Evolutionary conservation across 2,329 filamentous ascomycete species (phyloP), one percentile per base, ranked within the genome.

Genomic region (Penicillium sp.): DNA sequence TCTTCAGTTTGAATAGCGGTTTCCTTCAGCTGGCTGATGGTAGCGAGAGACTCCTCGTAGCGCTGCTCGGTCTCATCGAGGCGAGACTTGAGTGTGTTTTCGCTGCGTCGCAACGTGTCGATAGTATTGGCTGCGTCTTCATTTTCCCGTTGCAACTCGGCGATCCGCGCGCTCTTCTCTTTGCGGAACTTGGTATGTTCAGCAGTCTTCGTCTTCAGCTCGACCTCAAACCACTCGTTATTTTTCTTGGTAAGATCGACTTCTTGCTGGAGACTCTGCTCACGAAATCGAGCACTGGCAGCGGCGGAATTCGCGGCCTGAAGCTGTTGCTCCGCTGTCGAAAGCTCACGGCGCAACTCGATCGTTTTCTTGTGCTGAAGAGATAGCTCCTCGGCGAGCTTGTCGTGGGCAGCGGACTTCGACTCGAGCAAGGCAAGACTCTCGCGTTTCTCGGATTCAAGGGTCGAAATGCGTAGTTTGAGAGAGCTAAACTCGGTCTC

Each of bases 381-480:
- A 42, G 92, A 89, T 20, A 99, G 84, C 69, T 99, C 95, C 59
- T 92, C 88, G 4, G 91, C 88, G 2, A 99, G 84, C 61, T 88
- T 88, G 67, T 96, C 91, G 73, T 97, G 92, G 39, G 92, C 90
- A 10, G 87, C 87, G 56, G 90, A 91, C 77, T 97, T 97, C 17
- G 91, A 89, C 71, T 98, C 94, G 62, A 98, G 88, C 37, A 97
- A 87, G 43, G 90, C 88, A 4, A 98, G 79, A 14, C 92, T 94
- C 64, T 97, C 94, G 62, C 95, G 89, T 73, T 96, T 98, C 6
- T 94, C 95, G 0, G 91, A 88, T 76, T 99, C 93, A 2, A 99
- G 86, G 0, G 91, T 90, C 51, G 89, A 82, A 69, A 99, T 92
- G 68, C 94, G 92, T 60, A 90, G 87, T 69, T 90, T 89, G 14